Conservation (phyloP, 2,329 filamentous ascomycete genomes). For the Gremmenia infestans region DNA sequence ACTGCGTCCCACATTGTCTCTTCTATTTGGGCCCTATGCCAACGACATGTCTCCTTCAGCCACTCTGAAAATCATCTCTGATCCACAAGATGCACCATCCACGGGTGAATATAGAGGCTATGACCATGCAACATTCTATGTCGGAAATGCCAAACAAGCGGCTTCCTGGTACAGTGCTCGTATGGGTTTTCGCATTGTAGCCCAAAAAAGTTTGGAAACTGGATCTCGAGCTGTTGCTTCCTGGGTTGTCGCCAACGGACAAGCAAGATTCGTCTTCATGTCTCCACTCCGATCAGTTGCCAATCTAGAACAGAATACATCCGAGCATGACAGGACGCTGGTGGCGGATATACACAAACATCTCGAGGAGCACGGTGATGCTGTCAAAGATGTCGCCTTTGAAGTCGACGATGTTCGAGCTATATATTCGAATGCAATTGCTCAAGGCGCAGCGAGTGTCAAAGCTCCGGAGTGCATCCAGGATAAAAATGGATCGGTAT, state of each 20-base stretch:
- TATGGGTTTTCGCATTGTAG: slow-evolving; percentile 78
- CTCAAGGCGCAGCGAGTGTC: slow-evolving; percentile 57
- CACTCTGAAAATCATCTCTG: not conserved
- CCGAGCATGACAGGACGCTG: slow-evolving; percentile 56
- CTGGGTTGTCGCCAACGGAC: slow-evolving; percentile 74
- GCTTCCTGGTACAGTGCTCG: slow-evolving; percentile 82
- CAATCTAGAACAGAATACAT: slow-evolving; percentile 55
- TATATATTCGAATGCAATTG: slow-evolving; percentile 70
- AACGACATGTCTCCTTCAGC: not conserved
- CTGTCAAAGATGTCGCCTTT: slow-evolving; percentile 91
- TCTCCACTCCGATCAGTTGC: slow-evolving; percentile 64
- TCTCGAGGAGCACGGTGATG: slow-evolving; percentile 83
- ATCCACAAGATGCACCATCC: not conserved
- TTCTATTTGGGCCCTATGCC: not conserved
- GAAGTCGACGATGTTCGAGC: slow-evolving; percentile 84
- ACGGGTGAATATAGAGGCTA: slow-evolving; percentile 51
- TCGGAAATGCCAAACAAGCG: slow-evolving; percentile 94
- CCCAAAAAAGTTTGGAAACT: slow-evolving; percentile 85
- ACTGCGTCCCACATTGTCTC: not conserved
- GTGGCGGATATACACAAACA: slow-evolving; percentile 78
- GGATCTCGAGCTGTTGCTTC: slow-evolving; percentile 76
- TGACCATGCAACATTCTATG: slow-evolving; percentile 93
- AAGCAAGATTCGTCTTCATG: slow-evolving; percentile 77
- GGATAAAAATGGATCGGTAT: slow-evolving; percentile 62
- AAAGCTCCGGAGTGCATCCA: slow-evolving; percentile 49